Evolutionary conservation across 164 flowering plant genomes (phyloP).

Genomic region (Warburgia ugandensis): DNA sequence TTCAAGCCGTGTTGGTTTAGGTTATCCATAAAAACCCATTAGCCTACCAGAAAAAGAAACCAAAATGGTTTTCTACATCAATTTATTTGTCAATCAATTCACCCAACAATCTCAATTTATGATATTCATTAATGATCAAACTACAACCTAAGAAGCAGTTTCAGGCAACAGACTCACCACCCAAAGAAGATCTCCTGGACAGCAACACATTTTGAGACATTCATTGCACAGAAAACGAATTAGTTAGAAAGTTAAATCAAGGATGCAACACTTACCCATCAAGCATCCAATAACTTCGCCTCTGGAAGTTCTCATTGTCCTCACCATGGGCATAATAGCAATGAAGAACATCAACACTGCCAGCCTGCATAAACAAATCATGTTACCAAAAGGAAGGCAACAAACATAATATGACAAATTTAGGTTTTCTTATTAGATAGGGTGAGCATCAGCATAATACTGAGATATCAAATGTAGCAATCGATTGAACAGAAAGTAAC

Average conservation of each 20-base stretch:
- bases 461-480: no score
- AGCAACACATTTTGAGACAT: not conserved
- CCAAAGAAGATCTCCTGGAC: no score
- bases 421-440: slow-evolving; percentile 1
- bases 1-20: no score
- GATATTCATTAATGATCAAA: not conserved
- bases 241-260: not conserved
- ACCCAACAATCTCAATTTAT: not conserved
- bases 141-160: no score
- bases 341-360: slow-evolving; percentile 83
- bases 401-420: not conserved
- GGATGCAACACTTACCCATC: slow-evolving; percentile 51
- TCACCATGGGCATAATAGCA: slow-evolving; percentile 99
- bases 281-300: slow-evolving; percentile 97
- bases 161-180: no score
- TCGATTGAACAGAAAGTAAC: no score
- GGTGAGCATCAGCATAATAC: no score
- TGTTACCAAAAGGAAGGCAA: not conserved
- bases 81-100: not conserved
- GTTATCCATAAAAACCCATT: no score
- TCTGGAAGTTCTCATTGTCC: slow-evolving; percentile 71
- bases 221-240: not conserved
- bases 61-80: not conserved
- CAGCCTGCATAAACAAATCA: slow-evolving; percentile 40
- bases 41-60: no score